Base-by-base conservation (phyloP, 768 basidiomycete genomes). In the Amanita exitialis region DNA sequence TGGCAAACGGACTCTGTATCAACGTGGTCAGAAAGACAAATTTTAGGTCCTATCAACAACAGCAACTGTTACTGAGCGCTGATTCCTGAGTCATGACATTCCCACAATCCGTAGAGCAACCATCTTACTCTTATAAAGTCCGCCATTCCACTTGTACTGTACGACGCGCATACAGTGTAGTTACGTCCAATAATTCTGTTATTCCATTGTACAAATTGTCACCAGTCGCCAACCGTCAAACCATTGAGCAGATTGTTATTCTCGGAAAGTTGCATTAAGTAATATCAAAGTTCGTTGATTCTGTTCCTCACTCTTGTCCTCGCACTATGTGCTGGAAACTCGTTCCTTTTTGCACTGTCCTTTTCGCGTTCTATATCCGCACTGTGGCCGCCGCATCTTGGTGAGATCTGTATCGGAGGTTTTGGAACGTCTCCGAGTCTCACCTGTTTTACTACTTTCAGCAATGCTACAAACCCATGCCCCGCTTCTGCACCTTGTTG, bases 401-500 rank as follows among this genome's bases (percentile, higher is more conserved):
- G 50, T 51, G 18, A 42, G 49, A 28, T 7, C 25, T 2, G 18
- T 9, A 30, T 12, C 32, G 27, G 20, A 30, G 27, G n/a, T 44
- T 15, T 43, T 21, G 13, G 18, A 3, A 8, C 18, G 2, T 30
- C 30, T 30, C 30, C 2, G 16, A 15, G 34, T 21, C 32, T 51
- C 34, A 44, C 28, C 6, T 15, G 18, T 3, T 12, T 30, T 10
- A 12, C 39, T 35, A 9, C 21, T 47, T 12, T 46, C 52, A 77
- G 76, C 59, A 76, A 74, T 57, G 63, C 62, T 13, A 75, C 72
- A 9, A 64, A 62, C 6, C 68, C 65, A 6, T 78, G 78, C 57
- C 69, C 75, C 16, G 53, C 64, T 7, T 60, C 66, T 16, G 69
- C 71, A 15, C 77, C 78, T 12, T 79, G 78, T 57, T 78, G 77